A percentile compares a stretch with the other conserved stretches of the same genome.
phyloP scores from a whole-genome alignment of 805 yeast genomes.

The Wickerhamomyces kurtzmanii region DNA sequence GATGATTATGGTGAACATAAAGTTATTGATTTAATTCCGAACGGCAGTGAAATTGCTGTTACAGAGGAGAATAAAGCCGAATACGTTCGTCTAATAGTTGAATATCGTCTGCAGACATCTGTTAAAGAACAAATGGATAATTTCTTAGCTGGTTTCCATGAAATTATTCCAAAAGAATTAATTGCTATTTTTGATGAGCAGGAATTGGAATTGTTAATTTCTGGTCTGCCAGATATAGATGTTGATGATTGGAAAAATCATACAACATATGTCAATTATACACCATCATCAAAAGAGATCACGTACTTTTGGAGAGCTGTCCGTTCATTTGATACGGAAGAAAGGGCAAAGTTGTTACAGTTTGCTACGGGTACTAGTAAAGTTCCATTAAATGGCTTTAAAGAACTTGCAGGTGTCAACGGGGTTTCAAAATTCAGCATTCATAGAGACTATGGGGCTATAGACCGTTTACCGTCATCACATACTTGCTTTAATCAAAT shows the following conservation, averaged over 20 bases:
- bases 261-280: constrained; percentile 72
- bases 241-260: constrained; percentile 93
- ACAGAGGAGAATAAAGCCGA: constrained; percentile 88
- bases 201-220: constrained; percentile 83
- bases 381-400: constrained; percentile 92
- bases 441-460: constrained; percentile 79
- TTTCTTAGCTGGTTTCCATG: constrained; percentile 81
- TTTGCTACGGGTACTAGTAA: constrained; percentile 96
- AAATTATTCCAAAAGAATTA: constrained; percentile 75
- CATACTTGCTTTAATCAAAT: constrained; percentile 97
- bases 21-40: constrained; percentile 68
- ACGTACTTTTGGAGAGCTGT: constrained; percentile 99
- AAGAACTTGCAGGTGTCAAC: constrained; percentile 78
- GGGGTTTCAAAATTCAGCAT: constrained; percentile 83
- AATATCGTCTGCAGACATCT: constrained; percentile 73
- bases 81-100: constrained; percentile 79
- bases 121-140: constrained; percentile 83
- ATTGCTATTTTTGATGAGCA: constrained; percentile 90
- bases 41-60: constrained; percentile 78
- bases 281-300: constrained; percentile 75
- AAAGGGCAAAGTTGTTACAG: constrained; percentile 86
- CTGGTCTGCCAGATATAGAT: constrained; percentile 94
- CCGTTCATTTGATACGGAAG: constrained; percentile 86
- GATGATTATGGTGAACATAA: constrained; percentile 91
- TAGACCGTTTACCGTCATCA: constrained; percentile 85